phyloP scores from a whole-genome alignment of 2,329 filamentous ascomycete genomes.

The Chaetomium globosum region DNA sequence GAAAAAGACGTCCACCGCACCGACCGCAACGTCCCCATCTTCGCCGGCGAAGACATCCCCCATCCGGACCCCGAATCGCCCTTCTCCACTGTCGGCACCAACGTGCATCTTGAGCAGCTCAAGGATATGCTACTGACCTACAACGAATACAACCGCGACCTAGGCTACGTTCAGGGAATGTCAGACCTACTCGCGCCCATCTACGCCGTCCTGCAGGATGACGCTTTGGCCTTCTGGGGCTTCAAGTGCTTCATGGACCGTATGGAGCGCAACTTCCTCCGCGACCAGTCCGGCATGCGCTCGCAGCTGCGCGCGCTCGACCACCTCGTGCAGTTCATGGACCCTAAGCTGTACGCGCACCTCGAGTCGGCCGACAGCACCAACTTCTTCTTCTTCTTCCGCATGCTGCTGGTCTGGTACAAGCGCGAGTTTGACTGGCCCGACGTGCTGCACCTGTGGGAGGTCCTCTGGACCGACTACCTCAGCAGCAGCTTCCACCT shows the following conservation, averaged over 20 bases:
- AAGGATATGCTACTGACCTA: conserved; percentile 99
- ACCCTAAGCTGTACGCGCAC: conserved; percentile 89
- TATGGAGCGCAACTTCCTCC: conserved; percentile 96
- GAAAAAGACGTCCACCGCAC: conserved; percentile 99
- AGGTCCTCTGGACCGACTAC: conserved; percentile 91
- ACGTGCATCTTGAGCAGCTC: conserved; percentile 97
- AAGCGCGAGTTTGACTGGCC: conserved; percentile 94
- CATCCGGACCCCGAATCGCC: conserved; percentile 96
- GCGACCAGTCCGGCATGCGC: conserved; percentile 95
- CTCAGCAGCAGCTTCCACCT: conserved; percentile 87
- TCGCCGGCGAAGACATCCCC: conserved; percentile 92
- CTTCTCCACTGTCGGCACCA: conserved; percentile 89
- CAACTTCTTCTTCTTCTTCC: conserved; percentile 99
- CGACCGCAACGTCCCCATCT: conserved; percentile 91
- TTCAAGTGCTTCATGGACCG: conserved; percentile 96
- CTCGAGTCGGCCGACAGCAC: conserved; percentile 89
- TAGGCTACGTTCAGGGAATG: conserved; percentile 99
- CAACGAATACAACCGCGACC: conserved; percentile 93
- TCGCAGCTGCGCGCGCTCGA: conserved; percentile 87
- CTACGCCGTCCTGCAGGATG: conserved; percentile 96
- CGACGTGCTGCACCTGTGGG: conserved; percentile 87
- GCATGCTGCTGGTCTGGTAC: conserved; percentile 98
- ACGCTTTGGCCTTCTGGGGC: conserved; percentile 94
- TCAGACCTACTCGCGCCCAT: conserved; percentile 93
- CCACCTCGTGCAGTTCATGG: conserved; percentile 94